Conservation (phyloP, 2,329 filamentous ascomycete species). For the Pestalotiopsis fici region DNA sequence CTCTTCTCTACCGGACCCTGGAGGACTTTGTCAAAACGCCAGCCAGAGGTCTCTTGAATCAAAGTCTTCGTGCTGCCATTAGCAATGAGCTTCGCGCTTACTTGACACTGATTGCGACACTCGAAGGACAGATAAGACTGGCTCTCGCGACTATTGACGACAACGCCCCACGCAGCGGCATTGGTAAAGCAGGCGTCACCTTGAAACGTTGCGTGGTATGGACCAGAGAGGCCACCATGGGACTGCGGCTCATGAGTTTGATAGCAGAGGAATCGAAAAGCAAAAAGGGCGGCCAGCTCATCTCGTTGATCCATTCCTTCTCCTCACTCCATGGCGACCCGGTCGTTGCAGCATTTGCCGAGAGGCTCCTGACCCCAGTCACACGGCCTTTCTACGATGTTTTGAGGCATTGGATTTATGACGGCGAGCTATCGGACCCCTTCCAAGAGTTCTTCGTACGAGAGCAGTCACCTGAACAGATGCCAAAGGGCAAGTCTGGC, state of each 20-base stretch:
- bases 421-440: conserved; percentile 95
- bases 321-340: conserved; percentile 94
- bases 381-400: conserved; percentile 97
- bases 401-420: conserved; percentile 95
- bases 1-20: conserved; percentile 83
- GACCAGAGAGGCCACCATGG: conserved; percentile 97
- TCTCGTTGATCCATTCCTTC: conserved; percentile 90
- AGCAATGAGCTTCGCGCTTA: conserved; percentile 85
- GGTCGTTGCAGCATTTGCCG: conserved; percentile 89
- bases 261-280: conserved; percentile 90
- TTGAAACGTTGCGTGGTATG: conserved; percentile 95
- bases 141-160: conserved; percentile 77
- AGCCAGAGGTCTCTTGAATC: conserved; percentile 82
- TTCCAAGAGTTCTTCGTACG: conserved; percentile 94
- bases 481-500: conserved; percentile 51
- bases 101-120: conserved; percentile 82
- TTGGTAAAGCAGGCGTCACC: conserved; percentile 87
- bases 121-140: conserved; percentile 88
- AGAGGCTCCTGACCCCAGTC: conserved; percentile 81
- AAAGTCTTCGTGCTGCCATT: conserved; percentile 88
- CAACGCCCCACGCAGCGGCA: conserved; percentile 64
- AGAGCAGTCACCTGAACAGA: conserved; percentile 66
- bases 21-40: conserved; percentile 80
- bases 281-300: conserved; percentile 84
- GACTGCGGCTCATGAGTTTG: conserved; percentile 85